These are phyloP conservation scores for Castanopsis chinensis DNA, from an alignment of 306 rosid species.

Conservation along the genomic window DNA sequence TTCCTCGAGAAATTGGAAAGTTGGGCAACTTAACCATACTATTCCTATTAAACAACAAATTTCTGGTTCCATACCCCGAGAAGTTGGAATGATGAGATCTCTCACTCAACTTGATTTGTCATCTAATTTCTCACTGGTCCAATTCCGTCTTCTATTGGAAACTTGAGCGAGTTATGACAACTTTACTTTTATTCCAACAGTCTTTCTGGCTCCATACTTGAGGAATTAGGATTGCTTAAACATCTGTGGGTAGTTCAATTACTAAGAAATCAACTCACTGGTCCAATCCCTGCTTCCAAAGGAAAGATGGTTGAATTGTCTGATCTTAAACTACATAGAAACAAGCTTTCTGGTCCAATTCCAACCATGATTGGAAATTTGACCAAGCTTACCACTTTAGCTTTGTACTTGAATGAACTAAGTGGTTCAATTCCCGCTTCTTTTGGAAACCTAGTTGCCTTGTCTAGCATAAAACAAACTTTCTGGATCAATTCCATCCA, in stretches of 20 bases:
- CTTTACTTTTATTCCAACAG: not conserved
- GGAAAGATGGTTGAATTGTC: not conserved
- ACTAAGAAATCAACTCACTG: not conserved
- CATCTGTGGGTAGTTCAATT: not conserved
- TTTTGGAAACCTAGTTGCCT: no score
- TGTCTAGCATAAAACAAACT: no score
- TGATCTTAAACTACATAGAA: not conserved
- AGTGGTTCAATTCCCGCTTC: no score
- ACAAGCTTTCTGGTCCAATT: slow-evolving; percentile 5
- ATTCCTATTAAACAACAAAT: not conserved
- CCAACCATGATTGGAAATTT: slow-evolving; percentile 6
- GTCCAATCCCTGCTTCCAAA: slow-evolving; percentile 16
- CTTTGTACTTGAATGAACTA: no score
- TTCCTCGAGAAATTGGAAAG: not conserved
- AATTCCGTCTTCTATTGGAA: not conserved
- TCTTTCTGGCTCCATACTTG: not conserved
- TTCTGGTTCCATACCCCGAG: not conserved
- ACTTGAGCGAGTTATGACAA: not conserved
- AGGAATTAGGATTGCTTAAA: not conserved
- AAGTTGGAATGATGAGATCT: not conserved
- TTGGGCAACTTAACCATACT: not conserved
- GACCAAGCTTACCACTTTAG: no score
- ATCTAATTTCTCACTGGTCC: not conserved
- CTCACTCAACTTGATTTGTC: not conserved
- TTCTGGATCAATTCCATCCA: not conserved